Evolutionary conservation across 805 yeast genomes (phyloP).

Genomic region (Candida ovalis): DNA sequence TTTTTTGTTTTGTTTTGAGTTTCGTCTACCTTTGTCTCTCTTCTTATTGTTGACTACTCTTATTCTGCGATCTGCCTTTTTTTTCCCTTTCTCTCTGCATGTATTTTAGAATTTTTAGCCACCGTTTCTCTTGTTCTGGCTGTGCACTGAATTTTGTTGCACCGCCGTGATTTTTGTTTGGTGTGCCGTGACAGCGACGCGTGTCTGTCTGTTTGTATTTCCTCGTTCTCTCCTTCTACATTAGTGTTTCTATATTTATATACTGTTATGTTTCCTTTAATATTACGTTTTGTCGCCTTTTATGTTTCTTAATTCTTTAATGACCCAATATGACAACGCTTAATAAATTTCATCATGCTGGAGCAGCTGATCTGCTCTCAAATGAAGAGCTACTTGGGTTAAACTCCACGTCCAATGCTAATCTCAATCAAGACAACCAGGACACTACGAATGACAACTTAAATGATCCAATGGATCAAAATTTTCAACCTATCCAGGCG

Average conservation of each 20-base stretch:
- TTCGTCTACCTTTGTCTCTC: neutral
- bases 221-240: too few species aligned
- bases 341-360: neutral
- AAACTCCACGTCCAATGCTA: neutral
- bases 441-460: neutral
- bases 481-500: constrained; percentile 2
- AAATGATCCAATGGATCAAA: neutral
- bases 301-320: neutral
- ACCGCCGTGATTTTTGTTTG: too few species aligned
- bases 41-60: too few species aligned
- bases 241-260: neutral
- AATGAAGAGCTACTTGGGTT: constrained; percentile 30
- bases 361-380: constrained; percentile 19
- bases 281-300: neutral
- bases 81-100: neutral
- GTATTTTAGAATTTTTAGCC: too few species aligned
- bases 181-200: too few species aligned
- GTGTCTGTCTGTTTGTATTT: too few species aligned
- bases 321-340: too few species aligned
- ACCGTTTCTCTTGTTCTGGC: too few species aligned
- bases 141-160: too few species aligned
- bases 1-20: neutral
- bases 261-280: neutral
- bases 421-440: neutral
- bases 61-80: too few species aligned